Evolutionary conservation across 169 alveolate genomes (phyloP), one percentile per base, ranked within the genome.

Genomic region (Plasmodium ovale): DNA sequence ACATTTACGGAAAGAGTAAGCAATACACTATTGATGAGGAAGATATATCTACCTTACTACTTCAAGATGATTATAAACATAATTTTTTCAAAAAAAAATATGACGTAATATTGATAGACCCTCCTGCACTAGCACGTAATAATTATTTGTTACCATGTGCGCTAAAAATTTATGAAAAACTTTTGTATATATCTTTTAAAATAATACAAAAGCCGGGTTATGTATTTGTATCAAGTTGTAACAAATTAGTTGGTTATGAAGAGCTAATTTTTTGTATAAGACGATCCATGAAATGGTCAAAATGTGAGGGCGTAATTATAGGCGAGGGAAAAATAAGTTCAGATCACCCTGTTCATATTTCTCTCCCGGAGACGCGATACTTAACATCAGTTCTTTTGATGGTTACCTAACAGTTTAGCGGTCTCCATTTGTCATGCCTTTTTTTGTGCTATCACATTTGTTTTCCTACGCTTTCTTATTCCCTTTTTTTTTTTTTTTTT

Each of bases 221-320:
- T 60, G 87, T 85, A 9, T 85, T 85, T 69, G 91, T 85, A 35
- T 85, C 91, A 47, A 85, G 91, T 85, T 85, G 91, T 33, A 85
- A 85, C 74, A 67, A 19, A 68, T 60, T 85, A 21, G 49, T 85
- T 54, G 91, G 91, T 2, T 85, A 85, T 51, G 53, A 85, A 25
- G 74, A 85, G 33, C 51, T 85, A 33, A 33, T 54, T 60, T 1
- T 70, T 21, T 85, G 91, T 35, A 85, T 85, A 54, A 71, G 56
- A 44, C 67, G 68, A 62, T 54, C 91, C 7, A 60, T 85, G 33
- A 56, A 69, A 29, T 85, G 91, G 91, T 54, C 91, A n/a, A 85
- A 85, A 47, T 85, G 91, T 21, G 87, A 85, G 37, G 91, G 91
- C 0, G 56, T 51, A 58, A 68, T 85, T 68, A 85, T 85, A 54